Base-by-base conservation (phyloP, 1,139 yeast species). In the Meyerozyma carpophila region DNA sequence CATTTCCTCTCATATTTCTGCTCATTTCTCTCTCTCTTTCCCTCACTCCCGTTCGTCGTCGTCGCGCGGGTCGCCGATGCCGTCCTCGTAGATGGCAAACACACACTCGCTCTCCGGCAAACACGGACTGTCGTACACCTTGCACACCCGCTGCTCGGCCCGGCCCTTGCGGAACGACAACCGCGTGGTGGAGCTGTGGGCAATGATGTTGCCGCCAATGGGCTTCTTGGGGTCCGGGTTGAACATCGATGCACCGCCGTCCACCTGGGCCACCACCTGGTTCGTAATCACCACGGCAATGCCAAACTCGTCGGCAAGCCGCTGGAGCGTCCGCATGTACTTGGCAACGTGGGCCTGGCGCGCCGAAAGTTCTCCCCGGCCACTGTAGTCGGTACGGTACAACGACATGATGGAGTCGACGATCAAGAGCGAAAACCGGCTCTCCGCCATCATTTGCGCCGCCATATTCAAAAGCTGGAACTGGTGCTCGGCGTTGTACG, bases 201-300 rank as follows among this genome's bases (percentile, higher is more conserved):
- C 98, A 65, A 94, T 84, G 55, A 94, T 93, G 58, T 94, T 93
- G 56, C 99, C 99, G 46, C 99, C 99, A 55, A 94, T 93, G 9
- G 99, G 98, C 63, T 94, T 94, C 65, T 94, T 94, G n/a, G 98
- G 98, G 61, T 93, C 98, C 0, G 96, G 95, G 55, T 90, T 89
- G 63, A 84, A 91, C 77, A 83, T 76, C 7, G 79, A 78, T 50
- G 85, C 79, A 56, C 81, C 83, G 42, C 98, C 98, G 62, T 93
- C 99, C 18, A 94, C 98, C 63, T 91, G 97, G 3, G 98, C 97
- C 7, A 90, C 97, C 27, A 93, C 99, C 65, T 93, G 99, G 66
- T 93, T 93, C 4, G 99, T 94, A 43, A 93, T 91, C n/a, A 94
- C 89, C 11, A 93, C 97, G 0, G 98, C 98, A 46, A 94, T 90